phyloP scores from a whole-genome alignment of 345 rosid genomes.

The Ceriops decandra region DNA sequence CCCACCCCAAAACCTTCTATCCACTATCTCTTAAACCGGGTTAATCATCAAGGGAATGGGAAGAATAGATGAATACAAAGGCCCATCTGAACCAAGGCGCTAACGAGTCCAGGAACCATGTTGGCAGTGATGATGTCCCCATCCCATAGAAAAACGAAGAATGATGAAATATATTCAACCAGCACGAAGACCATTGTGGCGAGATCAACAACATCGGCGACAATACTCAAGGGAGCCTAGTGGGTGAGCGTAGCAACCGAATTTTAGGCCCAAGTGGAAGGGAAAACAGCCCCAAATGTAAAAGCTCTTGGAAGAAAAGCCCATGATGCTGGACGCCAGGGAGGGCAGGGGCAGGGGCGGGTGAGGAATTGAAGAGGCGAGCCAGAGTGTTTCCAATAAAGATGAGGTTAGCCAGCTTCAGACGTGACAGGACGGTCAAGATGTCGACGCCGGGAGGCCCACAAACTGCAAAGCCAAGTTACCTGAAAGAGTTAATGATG shows the following conservation, averaged over 20 bases:
- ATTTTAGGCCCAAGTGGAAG: slow-evolving; percentile 69
- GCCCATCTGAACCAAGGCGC: slow-evolving; percentile 65
- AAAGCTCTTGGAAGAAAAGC: slow-evolving; percentile 47
- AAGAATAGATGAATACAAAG: slow-evolving; percentile 80
- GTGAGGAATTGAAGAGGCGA: slow-evolving; percentile 31
- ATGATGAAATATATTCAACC: slow-evolving; percentile 49
- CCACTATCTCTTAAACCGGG: slow-evolving; percentile 80
- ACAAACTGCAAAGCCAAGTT: slow-evolving; percentile 73
- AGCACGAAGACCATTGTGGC: slow-evolving; percentile 73
- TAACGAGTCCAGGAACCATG: slow-evolving; percentile 56
- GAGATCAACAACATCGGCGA: slow-evolving; percentile 83
- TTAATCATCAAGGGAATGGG: slow-evolving; percentile 91
- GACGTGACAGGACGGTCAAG: slow-evolving; percentile 66
- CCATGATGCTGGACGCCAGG: slow-evolving; percentile 33
- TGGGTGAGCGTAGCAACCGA: slow-evolving; percentile 71
- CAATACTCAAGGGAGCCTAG: slow-evolving; percentile 84
- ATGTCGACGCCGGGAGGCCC: slow-evolving; percentile 68
- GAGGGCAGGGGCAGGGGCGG: slow-evolving; percentile 6
- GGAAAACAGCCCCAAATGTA: slow-evolving; percentile 78
- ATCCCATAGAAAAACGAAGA: slow-evolving; percentile 63
- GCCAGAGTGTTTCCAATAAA: slow-evolving; percentile 63
- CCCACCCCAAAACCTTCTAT: slow-evolving; percentile 62
- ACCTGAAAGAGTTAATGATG: slow-evolving; percentile 67
- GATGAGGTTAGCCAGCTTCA: slow-evolving; percentile 71
- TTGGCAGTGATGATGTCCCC: slow-evolving; percentile 88